Evolutionary conservation across 2,329 filamentous ascomycete genomes (phyloP).

Genomic region (Aspergillus tanneri): DNA sequence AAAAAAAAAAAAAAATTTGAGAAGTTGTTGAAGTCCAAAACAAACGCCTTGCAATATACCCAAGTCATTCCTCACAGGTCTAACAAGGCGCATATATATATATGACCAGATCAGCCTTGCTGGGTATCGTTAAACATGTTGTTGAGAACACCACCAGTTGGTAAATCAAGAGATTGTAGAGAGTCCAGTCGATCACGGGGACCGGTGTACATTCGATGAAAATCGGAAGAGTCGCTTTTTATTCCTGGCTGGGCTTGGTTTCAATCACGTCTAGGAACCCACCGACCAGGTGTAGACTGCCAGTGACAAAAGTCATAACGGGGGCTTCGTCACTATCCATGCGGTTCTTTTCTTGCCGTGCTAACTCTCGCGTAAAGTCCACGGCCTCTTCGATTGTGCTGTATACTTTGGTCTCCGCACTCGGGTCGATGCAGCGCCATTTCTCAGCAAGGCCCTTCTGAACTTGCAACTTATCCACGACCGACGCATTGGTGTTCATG

Average conservation of each 20-base stretch:
- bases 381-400: constrained; percentile 71
- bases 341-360: constrained; percentile 34
- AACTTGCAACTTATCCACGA: constrained; percentile 61
- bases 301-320: constrained; percentile 70
- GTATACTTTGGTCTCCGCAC: constrained; percentile 56
- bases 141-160: constrained; percentile 19
- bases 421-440: constrained; percentile 59
- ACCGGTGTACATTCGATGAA: neutral
- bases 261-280: constrained; percentile 73
- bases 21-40: constrained; percentile 30
- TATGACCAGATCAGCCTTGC: constrained; percentile 3
- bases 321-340: constrained; percentile 39
- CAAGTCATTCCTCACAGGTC: constrained; percentile 10
- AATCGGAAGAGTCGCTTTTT: constrained; percentile 8
- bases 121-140: constrained; percentile 18
- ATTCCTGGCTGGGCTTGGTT: constrained; percentile 32
- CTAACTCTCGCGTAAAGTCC: constrained; percentile 51
- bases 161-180: neutral
- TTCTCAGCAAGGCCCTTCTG: constrained; percentile 65
- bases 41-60: constrained; percentile 15
- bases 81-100: constrained; percentile 10
- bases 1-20: no score
- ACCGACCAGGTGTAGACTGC: constrained; percentile 81
- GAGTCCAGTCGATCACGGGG: neutral
- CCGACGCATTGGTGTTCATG: constrained; percentile 58